These are phyloP conservation scores for Beauveria australis DNA, from an alignment of 2,329 filamentous ascomycete species.

Conservation along the genomic window DNA sequence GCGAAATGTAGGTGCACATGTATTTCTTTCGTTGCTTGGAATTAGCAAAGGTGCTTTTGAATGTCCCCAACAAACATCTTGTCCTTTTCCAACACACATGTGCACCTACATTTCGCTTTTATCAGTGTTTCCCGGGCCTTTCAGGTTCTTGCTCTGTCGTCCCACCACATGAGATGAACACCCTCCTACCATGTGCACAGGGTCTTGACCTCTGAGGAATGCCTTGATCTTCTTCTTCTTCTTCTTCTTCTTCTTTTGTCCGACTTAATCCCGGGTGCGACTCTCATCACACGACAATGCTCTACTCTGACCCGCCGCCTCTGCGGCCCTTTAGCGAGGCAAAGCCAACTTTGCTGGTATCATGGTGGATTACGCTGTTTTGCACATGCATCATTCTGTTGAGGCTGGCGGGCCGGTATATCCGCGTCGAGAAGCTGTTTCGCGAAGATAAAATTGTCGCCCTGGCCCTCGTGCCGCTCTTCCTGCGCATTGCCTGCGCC, in stretches of 20 bases:
- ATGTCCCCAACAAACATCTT: background rate
- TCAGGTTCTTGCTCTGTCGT: background rate
- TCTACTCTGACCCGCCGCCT: constrained; percentile 46
- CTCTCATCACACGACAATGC: background rate
- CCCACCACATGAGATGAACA: background rate
- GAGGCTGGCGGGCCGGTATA: constrained; percentile 67
- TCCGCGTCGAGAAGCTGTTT: constrained; percentile 76
- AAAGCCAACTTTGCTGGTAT: constrained; percentile 81
- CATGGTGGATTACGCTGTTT: constrained; percentile 85
- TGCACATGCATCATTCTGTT: constrained; percentile 71
- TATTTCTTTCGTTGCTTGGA: no score
- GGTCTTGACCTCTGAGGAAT: background rate
- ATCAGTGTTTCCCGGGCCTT: background rate
- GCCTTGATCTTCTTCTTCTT: background rate
- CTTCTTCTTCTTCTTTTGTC: background rate
- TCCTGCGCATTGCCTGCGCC: constrained; percentile 70
- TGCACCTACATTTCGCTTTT: background rate
- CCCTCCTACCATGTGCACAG: background rate
- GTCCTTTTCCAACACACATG: background rate
- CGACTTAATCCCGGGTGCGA: background rate
- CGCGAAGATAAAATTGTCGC: constrained; percentile 78
- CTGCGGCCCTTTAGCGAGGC: constrained; percentile 40
- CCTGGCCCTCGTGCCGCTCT: constrained; percentile 65
- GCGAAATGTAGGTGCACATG: no score
- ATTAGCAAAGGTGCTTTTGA: background rate